Conservation (phyloP, 2,329 filamentous ascomycete species). For the Pseudocercospora crystallina region DNA sequence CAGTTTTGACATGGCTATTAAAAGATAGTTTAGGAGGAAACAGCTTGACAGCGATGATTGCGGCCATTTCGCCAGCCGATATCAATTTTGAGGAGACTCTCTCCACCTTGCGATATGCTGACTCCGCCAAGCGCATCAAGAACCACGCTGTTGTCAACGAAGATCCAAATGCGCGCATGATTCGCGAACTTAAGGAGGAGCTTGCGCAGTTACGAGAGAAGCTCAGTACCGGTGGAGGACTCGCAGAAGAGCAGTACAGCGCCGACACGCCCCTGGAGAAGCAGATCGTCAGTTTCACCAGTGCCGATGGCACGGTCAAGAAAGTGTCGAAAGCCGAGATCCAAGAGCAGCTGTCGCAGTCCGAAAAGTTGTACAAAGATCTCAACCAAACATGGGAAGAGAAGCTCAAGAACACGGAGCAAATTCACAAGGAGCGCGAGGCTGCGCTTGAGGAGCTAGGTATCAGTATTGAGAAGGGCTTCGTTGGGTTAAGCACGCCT, state of each 20-base stretch:
- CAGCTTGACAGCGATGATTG: constrained; percentile 99
- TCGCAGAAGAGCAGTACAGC: constrained; percentile 77
- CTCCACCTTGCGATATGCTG: constrained; percentile 91
- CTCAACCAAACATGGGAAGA: constrained; percentile 99
- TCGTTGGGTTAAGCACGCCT: constrained; percentile 89
- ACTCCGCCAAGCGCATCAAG: constrained; percentile 98
- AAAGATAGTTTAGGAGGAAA: constrained; percentile 98
- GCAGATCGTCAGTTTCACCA: constrained; percentile 93
- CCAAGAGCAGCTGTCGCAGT: constrained; percentile 91
- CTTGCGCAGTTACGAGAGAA: constrained; percentile 82
- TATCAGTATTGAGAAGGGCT: constrained; percentile 98
- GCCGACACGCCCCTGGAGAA: constrained; percentile 90
- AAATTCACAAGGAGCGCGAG: constrained; percentile 96
- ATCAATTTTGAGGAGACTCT: constrained; percentile 99
- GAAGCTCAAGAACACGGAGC: constrained; percentile 89
- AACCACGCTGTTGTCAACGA: constrained; percentile 99
- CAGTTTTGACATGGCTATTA: constrained; percentile 89
- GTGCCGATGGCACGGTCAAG: constrained; percentile 80
- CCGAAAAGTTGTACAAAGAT: constrained; percentile 92
- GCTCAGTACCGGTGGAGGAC: constrained; percentile 54
- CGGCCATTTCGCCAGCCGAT: constrained; percentile 94
- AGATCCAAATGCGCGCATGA: constrained; percentile 98
- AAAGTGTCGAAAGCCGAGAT: constrained; percentile 99
- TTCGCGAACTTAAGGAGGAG: constrained; percentile 95
- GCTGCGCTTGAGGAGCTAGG: constrained; percentile 92